Evolutionary conservation across 805 yeast species (phyloP), one percentile per base, ranked within the genome.

Genomic region (Pichia californica): DNA sequence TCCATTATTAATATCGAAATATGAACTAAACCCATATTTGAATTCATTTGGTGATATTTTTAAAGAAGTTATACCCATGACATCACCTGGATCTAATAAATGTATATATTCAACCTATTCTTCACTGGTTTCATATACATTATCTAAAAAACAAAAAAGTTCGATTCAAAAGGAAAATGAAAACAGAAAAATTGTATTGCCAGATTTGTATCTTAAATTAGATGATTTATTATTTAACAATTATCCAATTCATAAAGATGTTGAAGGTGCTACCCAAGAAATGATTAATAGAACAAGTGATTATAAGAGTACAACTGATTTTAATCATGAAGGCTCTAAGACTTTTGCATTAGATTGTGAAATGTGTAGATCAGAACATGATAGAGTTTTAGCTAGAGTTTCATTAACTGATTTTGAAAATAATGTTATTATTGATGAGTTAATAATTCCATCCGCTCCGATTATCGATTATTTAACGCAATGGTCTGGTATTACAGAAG

Each of bases 301-400:
- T 23, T 83, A 83, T 81, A 71, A 67, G 1, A 76, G 76, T 34
- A 83, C 95, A 0, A 50, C 31, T 13, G 43, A 56, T 1, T 74
- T 77, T 47, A 75, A 73, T 1, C 81, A 77, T 48, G 79, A 69
- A 9, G 81, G 80, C 0, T 73, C 83, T 0, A 79, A 71, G 44
- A 76, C 83, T 0, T 87, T 77, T 64, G 93, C 95, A 0, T 51
- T 93, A 16, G 99, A 91, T 63, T 93, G 99, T 68, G 99, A 91
- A 63, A 93, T 91, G 88, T 88, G 96, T 58, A 64, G 71, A 45
- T 63, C 89, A 0, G 74, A 67, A 0, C 49, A 55, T 1, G 88
- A 88, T 0, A 70, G 73, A 33, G 95, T 77, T 1, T 67, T 91
- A 32, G 79, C 98, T 0, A 70, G 97, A 41, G 77, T 86, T 0